A percentile compares a stretch with the other conserved stretches of the same genome.
Evolutionary conservation across 306 rosid genomes (phyloP).

Genomic region (Cucurbita pepo): DNA sequence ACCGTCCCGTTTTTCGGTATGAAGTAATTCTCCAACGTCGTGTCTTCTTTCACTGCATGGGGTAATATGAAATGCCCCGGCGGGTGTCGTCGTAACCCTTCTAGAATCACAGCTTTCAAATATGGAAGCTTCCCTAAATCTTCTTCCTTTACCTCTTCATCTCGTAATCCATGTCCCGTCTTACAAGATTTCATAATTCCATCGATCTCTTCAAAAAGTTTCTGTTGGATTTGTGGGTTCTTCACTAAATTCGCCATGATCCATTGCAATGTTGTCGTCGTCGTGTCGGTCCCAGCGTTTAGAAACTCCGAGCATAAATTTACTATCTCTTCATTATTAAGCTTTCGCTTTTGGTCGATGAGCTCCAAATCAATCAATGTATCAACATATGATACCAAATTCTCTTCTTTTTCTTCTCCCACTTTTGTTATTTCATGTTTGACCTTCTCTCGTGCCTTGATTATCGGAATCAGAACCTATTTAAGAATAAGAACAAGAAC

Average conservation of each 20-base stretch:
- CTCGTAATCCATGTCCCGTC: background rate
- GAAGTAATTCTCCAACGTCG: background rate
- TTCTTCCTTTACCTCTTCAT: slow-evolving; percentile 2
- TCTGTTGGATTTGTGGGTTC: background rate
- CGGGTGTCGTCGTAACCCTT: slow-evolving; percentile 5
- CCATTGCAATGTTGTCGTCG: slow-evolving; percentile 3
- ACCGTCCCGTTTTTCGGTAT: background rate
- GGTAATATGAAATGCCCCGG: slow-evolving; percentile 1
- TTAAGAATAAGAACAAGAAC: background rate
- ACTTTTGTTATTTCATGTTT: background rate
- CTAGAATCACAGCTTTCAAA: slow-evolving; percentile 7
- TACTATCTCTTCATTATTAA: background rate
- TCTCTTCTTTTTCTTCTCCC: background rate
- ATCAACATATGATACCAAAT: slow-evolving; percentile 21
- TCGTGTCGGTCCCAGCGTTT: background rate
- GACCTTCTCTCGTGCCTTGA: background rate
- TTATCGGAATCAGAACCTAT: background rate
- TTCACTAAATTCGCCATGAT: slow-evolving; percentile 8
- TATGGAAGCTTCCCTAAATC: slow-evolving; percentile 1
- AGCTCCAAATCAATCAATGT: background rate
- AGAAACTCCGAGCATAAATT: slow-evolving; percentile 3
- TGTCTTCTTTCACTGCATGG: slow-evolving; percentile 9
- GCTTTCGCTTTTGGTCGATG: background rate
- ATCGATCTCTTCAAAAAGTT: background rate
- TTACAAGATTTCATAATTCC: background rate